Conservation (phyloP, 495 filamentous ascomycete species). For the Aspergillus sparsus region DNA sequence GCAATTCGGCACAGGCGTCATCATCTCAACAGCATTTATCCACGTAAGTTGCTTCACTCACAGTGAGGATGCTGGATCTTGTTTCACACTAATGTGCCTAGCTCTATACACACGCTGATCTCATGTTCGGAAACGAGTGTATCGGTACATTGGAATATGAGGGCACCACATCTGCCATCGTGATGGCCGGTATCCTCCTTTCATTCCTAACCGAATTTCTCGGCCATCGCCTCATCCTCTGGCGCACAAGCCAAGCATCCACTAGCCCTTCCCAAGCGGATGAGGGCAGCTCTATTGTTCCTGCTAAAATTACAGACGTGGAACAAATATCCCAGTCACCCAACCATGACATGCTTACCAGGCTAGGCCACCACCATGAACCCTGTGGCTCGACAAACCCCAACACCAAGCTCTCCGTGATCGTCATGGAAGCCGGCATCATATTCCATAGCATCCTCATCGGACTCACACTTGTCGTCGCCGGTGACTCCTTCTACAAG, state of each 20-base stretch:
- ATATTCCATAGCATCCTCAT: conserved; percentile 66
- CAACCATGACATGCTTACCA: conserved; percentile 19
- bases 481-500: conserved; percentile 54
- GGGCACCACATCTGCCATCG: conserved; percentile 58
- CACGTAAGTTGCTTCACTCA: conserved; percentile 47
- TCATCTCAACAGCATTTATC: conserved; percentile 71
- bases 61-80: no score
- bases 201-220: conserved; percentile 62
- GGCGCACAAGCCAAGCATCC: conserved; percentile 17
- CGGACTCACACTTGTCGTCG: conserved; percentile 39
- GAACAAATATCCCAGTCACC: conserved; percentile 5
- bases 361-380: conserved; percentile 36
- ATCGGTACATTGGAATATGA: conserved; percentile 62
- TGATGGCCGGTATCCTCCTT: conserved; percentile 65
- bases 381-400: conserved; percentile 28
- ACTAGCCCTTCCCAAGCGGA: background rate
- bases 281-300: conserved; percentile 11
- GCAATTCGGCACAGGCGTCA: conserved; percentile 74
- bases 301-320: conserved; percentile 11
- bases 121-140: conserved; percentile 66
- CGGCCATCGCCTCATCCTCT: conserved; percentile 51
- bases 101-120: conserved; percentile 62
- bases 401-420: conserved; percentile 56
- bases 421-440: conserved; percentile 67
- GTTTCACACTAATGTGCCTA: conserved; percentile 27